Conservation (phyloP, 257 asterid genomes). For the Eucommia ulmoides region DNA sequence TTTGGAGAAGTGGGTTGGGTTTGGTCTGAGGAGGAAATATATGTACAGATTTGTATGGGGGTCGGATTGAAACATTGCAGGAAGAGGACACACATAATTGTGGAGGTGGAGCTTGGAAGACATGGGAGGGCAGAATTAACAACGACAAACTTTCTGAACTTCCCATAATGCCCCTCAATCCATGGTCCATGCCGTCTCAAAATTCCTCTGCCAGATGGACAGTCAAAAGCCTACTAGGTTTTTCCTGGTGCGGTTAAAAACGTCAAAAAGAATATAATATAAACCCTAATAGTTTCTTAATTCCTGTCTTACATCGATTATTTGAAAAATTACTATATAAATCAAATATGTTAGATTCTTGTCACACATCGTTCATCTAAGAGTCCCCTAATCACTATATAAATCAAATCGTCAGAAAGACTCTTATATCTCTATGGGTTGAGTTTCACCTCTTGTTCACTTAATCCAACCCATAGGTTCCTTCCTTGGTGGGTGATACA, state of each 20-base stretch:
- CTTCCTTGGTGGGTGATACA: too few relatives aligned
- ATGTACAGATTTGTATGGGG: background rate
- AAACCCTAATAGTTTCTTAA: background rate
- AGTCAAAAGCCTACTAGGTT: too few relatives aligned
- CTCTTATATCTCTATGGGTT: too few relatives aligned
- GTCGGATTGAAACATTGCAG: slow-evolving; percentile 4
- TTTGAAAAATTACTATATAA: background rate
- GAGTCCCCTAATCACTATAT: too few relatives aligned
- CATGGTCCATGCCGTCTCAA: slow-evolving; percentile 1
- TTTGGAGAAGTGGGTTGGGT: background rate
- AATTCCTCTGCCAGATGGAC: too few relatives aligned
- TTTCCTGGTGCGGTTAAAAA: too few relatives aligned
- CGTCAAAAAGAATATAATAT: background rate
- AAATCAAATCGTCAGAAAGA: too few relatives aligned
- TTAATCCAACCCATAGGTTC: too few relatives aligned
- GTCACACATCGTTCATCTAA: background rate
- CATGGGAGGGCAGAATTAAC: slow-evolving; percentile 1
- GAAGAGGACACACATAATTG: slow-evolving; percentile 21
- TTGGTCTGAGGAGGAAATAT: slow-evolving; percentile 8
- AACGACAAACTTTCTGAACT: slow-evolving; percentile 5
- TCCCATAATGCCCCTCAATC: slow-evolving; percentile 25
- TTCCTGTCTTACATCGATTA: background rate
- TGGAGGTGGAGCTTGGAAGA: slow-evolving; percentile 14
- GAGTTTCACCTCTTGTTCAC: too few relatives aligned
- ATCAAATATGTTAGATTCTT: background rate